Base-by-base conservation (phyloP, 2,329 filamentous ascomycete species). In the Fusarium ambrosium region DNA sequence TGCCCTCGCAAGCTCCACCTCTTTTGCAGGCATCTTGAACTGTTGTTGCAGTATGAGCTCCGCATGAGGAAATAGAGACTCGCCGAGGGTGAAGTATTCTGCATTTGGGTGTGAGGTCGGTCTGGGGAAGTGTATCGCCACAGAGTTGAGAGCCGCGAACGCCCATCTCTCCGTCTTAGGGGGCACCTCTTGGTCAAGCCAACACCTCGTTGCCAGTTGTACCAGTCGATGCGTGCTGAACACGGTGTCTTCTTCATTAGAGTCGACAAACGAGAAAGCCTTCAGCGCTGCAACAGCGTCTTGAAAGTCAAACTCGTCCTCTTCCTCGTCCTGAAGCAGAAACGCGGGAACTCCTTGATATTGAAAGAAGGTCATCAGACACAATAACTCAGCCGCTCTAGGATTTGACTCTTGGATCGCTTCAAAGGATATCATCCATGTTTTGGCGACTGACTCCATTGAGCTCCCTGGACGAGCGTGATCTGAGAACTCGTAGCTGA, bases 371-470 rank as follows among this genome's bases (percentile, higher is more conserved):
- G 60, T 20, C 29, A 62, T 62, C 2, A 62, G 6, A 29, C 22
- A 62, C 14, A 62, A 24, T 4, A 62, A 10, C n/a, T 53, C 41
- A 6, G 60, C 45, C 6, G 60, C 60, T 53, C 60, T 37, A 5
- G 4, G 32, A 6, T 53, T 62, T 7, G 60, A 51, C 4, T 62
- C 43, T n/a, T 16, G 32, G 6, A 62, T 39, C 16, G 4, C 10
- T 39, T 62, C 32, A 11, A 62, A 62, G 9, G 43, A 62, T 13
- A 62, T 9, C 20, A 53, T 62, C 43, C 60, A 62, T 7, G 43
- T 62, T 11, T 37, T 62, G 5, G 60, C 60, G 2, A 62, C 20
- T 14, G 60, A 53, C 10, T 62, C 60, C 60, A 62, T 62, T 20
- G 60, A 62, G 9, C 27, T 62, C 22, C 14, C n/a, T 32, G 36